Conservation (phyloP, 345 rosid genomes). For the Acer saccharum region DNA sequence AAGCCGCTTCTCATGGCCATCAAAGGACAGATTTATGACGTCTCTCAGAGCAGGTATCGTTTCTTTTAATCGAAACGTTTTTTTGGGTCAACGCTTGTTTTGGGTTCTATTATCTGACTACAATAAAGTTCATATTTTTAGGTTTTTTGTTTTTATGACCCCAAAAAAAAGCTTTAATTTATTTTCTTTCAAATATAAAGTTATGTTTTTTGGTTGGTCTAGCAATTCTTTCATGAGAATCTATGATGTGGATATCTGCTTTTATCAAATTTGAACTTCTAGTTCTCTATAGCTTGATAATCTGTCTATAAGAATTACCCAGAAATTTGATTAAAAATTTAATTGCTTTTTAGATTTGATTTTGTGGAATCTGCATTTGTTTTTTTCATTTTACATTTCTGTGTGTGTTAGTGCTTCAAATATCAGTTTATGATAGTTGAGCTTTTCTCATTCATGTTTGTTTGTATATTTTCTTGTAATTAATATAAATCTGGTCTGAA, state of each 20-base stretch:
- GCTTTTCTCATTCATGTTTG: neutral
- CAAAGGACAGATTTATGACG: constrained; percentile 99
- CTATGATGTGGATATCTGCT: too few species aligned
- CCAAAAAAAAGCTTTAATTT: too few species aligned
- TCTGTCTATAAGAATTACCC: too few species aligned
- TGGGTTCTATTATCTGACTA: neutral
- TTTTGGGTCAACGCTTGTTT: constrained; percentile 14
- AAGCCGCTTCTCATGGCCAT: constrained; percentile 98
- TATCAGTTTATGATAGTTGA: neutral
- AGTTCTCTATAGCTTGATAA: neutral
- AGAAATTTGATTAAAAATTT: neutral
- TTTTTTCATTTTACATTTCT: neutral
- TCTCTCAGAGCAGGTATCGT: constrained; percentile 85
- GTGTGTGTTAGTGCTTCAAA: neutral
- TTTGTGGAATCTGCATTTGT: neutral
- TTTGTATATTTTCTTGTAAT: neutral
- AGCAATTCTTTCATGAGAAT: neutral
- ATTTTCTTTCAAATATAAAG: too few species aligned
- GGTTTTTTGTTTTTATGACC: neutral
- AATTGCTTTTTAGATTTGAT: too few species aligned
- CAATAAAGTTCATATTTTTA: neutral
- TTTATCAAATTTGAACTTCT: neutral
- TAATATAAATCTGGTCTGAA: neutral
- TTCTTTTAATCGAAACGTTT: neutral
- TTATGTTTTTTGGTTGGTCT: neutral